Evolutionary conservation across 2,329 filamentous ascomycete species (phyloP).

Genomic region (Zopfia rhizophila): DNA sequence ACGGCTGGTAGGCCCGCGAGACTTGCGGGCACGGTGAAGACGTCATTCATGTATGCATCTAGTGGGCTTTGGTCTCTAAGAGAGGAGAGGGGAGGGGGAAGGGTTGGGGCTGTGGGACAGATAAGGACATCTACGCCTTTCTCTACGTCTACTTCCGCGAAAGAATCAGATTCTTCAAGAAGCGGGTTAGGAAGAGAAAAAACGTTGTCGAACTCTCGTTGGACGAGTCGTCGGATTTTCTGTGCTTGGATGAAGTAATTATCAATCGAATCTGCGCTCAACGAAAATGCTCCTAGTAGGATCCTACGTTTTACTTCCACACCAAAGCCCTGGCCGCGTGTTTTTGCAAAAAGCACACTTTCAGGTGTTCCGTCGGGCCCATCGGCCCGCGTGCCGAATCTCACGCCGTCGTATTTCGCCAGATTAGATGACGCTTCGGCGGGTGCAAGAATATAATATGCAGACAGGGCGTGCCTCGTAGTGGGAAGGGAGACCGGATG

Average conservation of each 20-base stretch:
- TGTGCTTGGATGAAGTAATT: slow-evolving; percentile 98
- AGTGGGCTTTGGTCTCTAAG: slow-evolving; percentile 66
- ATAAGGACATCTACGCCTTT: slow-evolving; percentile 85
- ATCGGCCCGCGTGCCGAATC: slow-evolving; percentile 75
- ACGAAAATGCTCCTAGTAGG: slow-evolving; percentile 86
- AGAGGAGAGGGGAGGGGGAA: slow-evolving; percentile 72
- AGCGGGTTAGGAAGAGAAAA: slow-evolving; percentile 79
- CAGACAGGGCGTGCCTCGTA: slow-evolving; percentile 85
- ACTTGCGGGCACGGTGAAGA: slow-evolving; percentile 95
- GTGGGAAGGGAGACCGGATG: slow-evolving; percentile 82
- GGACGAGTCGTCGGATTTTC: slow-evolving; percentile 82
- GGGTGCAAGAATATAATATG: slow-evolving; percentile 95
- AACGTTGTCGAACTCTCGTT: slow-evolving; percentile 84
- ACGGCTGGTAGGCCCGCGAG: slow-evolving; percentile 90
- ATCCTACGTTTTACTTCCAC: slow-evolving; percentile 87
- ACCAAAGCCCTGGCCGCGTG: slow-evolving; percentile 80
- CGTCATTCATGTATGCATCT: slow-evolving; percentile 90
- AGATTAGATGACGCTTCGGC: slow-evolving; percentile 96
- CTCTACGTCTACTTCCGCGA: slow-evolving; percentile 61
- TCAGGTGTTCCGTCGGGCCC: slow-evolving; percentile 67
- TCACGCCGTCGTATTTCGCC: slow-evolving; percentile 96
- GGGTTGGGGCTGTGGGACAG: slow-evolving; percentile 84
- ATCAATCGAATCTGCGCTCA: slow-evolving; percentile 90
- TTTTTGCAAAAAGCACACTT: slow-evolving; percentile 72
- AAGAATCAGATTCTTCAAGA: slow-evolving; percentile 55